phyloP scores from a whole-genome alignment of 2,329 filamentous ascomycete species.

The Microdochium bolleyi region DNA sequence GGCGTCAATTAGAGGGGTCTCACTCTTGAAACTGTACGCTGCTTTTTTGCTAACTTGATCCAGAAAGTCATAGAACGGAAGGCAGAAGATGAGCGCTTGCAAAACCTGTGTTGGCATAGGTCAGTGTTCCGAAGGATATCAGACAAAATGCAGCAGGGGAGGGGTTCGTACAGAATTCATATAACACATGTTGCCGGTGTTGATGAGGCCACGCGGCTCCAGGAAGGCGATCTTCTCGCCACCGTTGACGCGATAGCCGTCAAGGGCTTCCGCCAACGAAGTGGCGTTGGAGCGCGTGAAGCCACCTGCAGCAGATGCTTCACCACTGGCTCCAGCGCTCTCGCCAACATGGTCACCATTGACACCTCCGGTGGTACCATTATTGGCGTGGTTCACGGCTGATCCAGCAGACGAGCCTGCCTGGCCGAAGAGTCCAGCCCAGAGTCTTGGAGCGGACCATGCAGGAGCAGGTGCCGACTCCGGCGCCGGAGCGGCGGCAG shows the following conservation, averaged over 20 bases:
- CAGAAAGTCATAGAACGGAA: constrained; percentile 90
- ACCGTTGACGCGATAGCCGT: constrained; percentile 60
- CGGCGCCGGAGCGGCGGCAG: background rate
- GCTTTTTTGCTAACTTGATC: constrained; percentile 79
- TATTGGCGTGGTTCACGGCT: background rate
- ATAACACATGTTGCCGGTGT: constrained; percentile 99
- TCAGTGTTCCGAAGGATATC: background rate
- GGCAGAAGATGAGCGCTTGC: constrained; percentile 89
- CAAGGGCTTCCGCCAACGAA: constrained; percentile 70
- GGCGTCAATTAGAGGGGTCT: constrained; percentile 87
- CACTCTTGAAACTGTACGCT: constrained; percentile 86
- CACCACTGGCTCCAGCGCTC: constrained; percentile 12
- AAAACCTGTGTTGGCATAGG: constrained; percentile 55
- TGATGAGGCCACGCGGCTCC: constrained; percentile 87
- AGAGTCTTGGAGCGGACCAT: background rate
- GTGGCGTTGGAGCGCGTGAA: constrained; percentile 31
- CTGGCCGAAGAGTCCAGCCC: background rate
- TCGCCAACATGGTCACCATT: constrained; percentile 18
- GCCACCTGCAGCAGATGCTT: constrained; percentile 14
- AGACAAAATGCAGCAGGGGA: background rate
- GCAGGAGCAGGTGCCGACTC: background rate
- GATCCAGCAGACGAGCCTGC: background rate
- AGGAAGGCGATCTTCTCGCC: constrained; percentile 69
- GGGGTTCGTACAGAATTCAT: constrained; percentile 87
- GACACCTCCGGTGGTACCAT: constrained; percentile 8